A percentile compares a stretch with the other conserved stretches of the same genome.
These are phyloP conservation scores for Oleoguttula mirabilis DNA, from an alignment of 495 filamentous ascomycete species.

Conservation along the genomic window DNA sequence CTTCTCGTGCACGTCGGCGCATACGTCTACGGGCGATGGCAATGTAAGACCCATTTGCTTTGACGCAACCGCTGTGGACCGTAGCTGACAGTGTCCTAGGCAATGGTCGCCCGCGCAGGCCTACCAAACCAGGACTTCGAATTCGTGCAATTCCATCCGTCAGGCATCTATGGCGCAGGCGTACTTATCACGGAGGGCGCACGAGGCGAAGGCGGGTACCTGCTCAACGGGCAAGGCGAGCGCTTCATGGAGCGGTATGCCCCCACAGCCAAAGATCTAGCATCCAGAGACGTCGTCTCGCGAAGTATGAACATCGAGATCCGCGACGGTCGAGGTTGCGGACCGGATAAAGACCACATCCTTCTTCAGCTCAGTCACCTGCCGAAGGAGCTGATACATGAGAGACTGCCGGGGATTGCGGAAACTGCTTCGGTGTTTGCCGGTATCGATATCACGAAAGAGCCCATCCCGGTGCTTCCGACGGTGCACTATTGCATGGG, in stretches of 20 bases:
- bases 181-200: slow-evolving; percentile 96
- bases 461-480: slow-evolving; percentile 91
- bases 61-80: slow-evolving; percentile 78
- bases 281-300: slow-evolving; percentile 87
- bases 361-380: slow-evolving; percentile 94
- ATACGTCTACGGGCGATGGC: slow-evolving; percentile 96
- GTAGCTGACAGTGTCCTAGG: slow-evolving; percentile 89
- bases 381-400: slow-evolving; percentile 77
- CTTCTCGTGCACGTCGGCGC: slow-evolving; percentile 94
- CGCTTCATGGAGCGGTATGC: slow-evolving; percentile 98
- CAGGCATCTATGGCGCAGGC: slow-evolving; percentile 95
- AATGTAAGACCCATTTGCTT: slow-evolving; percentile 81
- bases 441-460: slow-evolving; percentile 90
- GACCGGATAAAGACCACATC: slow-evolving; percentile 92
- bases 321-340: slow-evolving; percentile 89
- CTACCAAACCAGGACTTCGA: slow-evolving; percentile 97
- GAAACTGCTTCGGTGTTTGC: slow-evolving; percentile 95
- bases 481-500: slow-evolving; percentile 99
- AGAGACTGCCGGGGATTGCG: slow-evolving; percentile 95
- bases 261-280: slow-evolving; percentile 92
- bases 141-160: slow-evolving; percentile 98
- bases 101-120: slow-evolving; percentile 93
- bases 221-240: slow-evolving; percentile 91
- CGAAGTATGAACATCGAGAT: slow-evolving; percentile 97
- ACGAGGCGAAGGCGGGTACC: slow-evolving; percentile 92